Evolutionary conservation across 1,284 basidiomycete species (phyloP).

Genomic region (Filobasidium uniguttulatum): DNA sequence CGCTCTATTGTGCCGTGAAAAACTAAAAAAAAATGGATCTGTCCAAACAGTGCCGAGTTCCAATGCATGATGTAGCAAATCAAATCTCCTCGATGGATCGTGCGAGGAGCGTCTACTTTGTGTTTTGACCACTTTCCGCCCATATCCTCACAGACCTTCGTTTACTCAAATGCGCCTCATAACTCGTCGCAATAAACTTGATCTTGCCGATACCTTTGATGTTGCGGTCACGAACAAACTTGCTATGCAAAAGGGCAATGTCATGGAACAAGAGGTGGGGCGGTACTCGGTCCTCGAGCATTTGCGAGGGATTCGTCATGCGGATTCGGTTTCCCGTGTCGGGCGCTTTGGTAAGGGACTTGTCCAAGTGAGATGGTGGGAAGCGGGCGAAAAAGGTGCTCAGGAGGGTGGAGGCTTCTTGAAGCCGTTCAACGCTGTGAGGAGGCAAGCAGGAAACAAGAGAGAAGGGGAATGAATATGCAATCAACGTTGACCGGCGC

Average conservation of each 20-base stretch:
- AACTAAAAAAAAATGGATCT: too few relatives aligned
- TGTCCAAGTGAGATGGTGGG: constrained; percentile 26
- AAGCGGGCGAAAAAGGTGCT: constrained; percentile 24
- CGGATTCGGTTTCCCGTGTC: too few relatives aligned
- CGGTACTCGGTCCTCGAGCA: constrained; percentile 31
- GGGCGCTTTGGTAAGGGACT: too few relatives aligned
- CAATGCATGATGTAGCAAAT: too few relatives aligned
- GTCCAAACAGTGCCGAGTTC: too few relatives aligned
- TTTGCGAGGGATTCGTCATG: constrained; percentile 14
- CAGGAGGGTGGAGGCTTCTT: constrained; percentile 19
- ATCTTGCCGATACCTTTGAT: constrained; percentile 20
- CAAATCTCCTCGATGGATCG: too few relatives aligned
- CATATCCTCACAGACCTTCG: too few relatives aligned
- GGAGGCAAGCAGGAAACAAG: neutral
- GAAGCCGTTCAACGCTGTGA: constrained; percentile 9
- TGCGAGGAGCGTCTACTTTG: too few relatives aligned
- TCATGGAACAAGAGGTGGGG: constrained; percentile 34
- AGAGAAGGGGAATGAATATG: neutral
- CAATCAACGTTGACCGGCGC: neutral
- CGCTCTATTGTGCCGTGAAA: too few relatives aligned
- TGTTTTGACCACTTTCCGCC: too few relatives aligned
- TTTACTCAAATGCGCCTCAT: too few relatives aligned
- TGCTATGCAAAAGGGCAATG: constrained; percentile 29
- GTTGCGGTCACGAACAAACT: constrained; percentile 25
- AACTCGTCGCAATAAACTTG: constrained; percentile 21